phyloP scores from a whole-genome alignment of 1,284 basidiomycete species.

The Cryptococcus jaspeensis region DNA sequence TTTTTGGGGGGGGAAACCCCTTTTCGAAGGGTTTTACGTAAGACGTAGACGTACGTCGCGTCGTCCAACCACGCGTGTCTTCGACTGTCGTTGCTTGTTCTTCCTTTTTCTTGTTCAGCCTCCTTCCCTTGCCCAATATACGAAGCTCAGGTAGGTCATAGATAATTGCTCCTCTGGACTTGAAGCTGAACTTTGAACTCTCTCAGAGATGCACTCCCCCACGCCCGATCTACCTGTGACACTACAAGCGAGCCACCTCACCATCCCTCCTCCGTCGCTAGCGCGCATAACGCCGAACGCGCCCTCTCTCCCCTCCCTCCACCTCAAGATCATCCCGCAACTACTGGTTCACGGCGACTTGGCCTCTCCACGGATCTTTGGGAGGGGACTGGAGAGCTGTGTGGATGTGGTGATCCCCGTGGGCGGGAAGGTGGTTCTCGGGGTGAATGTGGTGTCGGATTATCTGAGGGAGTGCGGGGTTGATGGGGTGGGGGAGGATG shows the following conservation, averaged over 20 bases:
- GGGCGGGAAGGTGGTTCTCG: constrained; percentile 35
- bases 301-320: constrained; percentile 1
- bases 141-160: too few species aligned
- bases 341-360: constrained; percentile 1
- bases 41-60: too few species aligned
- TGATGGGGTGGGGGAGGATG: not conserved
- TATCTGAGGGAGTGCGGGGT: not conserved
- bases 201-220: not conserved
- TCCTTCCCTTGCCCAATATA: too few species aligned
- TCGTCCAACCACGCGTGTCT: too few species aligned
- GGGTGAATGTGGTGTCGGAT: constrained; percentile 27
- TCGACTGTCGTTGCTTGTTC: too few species aligned
- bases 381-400: constrained; percentile 7
- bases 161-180: too few species aligned
- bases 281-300: too few species aligned
- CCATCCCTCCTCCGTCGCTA: not conserved
- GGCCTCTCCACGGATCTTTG: not conserved
- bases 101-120: too few species aligned
- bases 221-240: not conserved
- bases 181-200: too few species aligned
- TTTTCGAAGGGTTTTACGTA: too few species aligned
- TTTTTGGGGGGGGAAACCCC: too few species aligned
- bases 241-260: not conserved
- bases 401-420: constrained; percentile 15
- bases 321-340: constrained; percentile 3